Conservation (phyloP, 164 flowering plant species). For the Nelumbo lutea region DNA sequence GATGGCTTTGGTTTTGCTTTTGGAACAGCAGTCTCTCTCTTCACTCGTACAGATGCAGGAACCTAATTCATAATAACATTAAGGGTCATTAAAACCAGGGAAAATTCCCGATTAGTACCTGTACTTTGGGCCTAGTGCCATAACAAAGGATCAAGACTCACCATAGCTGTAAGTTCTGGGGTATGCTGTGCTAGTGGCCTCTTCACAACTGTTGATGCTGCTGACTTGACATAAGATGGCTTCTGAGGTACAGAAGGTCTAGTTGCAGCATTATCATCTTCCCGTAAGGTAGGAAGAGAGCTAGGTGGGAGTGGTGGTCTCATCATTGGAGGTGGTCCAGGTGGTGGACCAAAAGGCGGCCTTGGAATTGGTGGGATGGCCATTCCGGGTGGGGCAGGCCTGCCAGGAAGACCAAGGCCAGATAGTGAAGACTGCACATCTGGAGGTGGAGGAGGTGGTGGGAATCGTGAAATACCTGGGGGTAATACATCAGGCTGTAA, state of each 20-base stretch:
- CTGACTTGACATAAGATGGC: slow-evolving; percentile 94
- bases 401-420: slow-evolving; percentile 49
- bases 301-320: slow-evolving; percentile 88
- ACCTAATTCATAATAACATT: slow-evolving; percentile 34
- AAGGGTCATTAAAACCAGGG: background rate
- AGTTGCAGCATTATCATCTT: slow-evolving; percentile 33
- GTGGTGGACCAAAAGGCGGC: slow-evolving; percentile 77
- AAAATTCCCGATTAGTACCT: background rate
- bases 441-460: slow-evolving; percentile 81
- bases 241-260: slow-evolving; percentile 52
- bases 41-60: slow-evolving; percentile 98
- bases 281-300: slow-evolving; percentile 45
- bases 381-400: slow-evolving; percentile 53
- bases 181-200: slow-evolving; percentile 98
- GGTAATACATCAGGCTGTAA: slow-evolving; percentile 72
- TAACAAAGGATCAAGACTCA: slow-evolving; percentile 25
- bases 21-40: slow-evolving; percentile 66
- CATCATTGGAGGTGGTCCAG: slow-evolving; percentile 76
- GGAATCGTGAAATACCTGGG: slow-evolving; percentile 77
- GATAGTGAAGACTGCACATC: slow-evolving; percentile 49
- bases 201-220: slow-evolving; percentile 96
- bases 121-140: background rate
- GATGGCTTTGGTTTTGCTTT: slow-evolving; percentile 68
- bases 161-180: slow-evolving; percentile 99
- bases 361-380: slow-evolving; percentile 54